These are phyloP conservation scores for Linanthus parryae DNA, from an alignment of 148 eudicot genomes.

Conservation along the genomic window DNA sequence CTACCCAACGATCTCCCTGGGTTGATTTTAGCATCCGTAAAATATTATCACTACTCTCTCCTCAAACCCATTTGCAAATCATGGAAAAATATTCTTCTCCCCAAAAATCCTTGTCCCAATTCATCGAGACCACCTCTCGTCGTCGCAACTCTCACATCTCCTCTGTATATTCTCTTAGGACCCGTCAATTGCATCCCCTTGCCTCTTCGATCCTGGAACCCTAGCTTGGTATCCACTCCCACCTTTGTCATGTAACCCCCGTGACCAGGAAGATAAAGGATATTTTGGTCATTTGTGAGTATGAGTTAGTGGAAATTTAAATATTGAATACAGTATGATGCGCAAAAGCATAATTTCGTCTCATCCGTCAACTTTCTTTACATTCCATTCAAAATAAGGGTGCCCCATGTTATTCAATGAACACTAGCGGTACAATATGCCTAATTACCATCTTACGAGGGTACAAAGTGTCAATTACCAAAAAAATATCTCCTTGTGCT, in stretches of 20 bases:
- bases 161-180: slow-evolving; percentile 72
- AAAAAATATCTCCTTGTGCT: no score
- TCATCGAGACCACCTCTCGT: slow-evolving; percentile 21
- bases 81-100: slow-evolving; percentile 63
- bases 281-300: no score
- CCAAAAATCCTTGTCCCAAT: slow-evolving; percentile 45
- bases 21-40: slow-evolving; percentile 52
- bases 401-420: no score
- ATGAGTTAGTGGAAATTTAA: no score
- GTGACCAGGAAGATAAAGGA: no score
- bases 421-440: no score
- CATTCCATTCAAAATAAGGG: no score
- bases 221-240: slow-evolving; percentile 68
- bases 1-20: slow-evolving; percentile 68
- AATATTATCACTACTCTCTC: slow-evolving; percentile 40
- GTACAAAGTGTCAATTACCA: no score
- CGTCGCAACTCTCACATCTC: slow-evolving; percentile 33
- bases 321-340: no score
- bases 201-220: slow-evolving; percentile 54
- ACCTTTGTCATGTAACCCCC: slow-evolving; percentile 79
- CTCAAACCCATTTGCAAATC: slow-evolving; percentile 66
- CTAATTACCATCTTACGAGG: no score
- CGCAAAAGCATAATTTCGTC: no score
- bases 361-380: no score
- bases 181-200: slow-evolving; percentile 63